Base-by-base conservation (phyloP, 163 green algal genomes). In the Coccomyxa subellipsoidea region DNA sequence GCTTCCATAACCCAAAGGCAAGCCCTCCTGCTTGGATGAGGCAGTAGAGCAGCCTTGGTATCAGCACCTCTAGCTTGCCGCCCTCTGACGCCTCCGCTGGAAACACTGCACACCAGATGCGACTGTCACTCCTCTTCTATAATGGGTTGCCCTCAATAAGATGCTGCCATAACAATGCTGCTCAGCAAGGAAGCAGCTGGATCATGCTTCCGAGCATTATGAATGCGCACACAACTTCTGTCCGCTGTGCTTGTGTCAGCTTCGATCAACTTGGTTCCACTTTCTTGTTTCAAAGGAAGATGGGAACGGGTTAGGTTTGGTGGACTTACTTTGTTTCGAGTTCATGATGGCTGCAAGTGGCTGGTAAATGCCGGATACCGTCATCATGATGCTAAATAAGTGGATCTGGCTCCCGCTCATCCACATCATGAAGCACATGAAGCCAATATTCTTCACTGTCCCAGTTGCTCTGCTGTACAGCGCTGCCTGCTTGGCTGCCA, bases 361-460 rank as follows among this genome's bases (percentile, higher is more conserved):
- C 78, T 94, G 88, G 73, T 94, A 95, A 38, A 99, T 89, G 38
- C 96, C 94, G 40, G 88, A 94, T 32, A 97, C 92, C 0, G 91
- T 96, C 88, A 97, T 98, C 86, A 98, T 95, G 84, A 99, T 98
- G 86, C 88, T 96, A 85, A 98, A 98, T 47, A 98, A 92, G 84
- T 98, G 94, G 29, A 99, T 92, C n/a, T 87, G 89, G 82, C 86
- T 95, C 69, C 91, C 91, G 25, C 82, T 90, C 91, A 95, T 95
- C 86, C 90, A 98, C 91, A 99, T 97, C 97, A 99, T 99, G 89
- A 99, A 99, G 80, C 87, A 94, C 91, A 98, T 94, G 87, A 99
- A 95, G 27, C 84, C 90, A 4, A 98, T 87, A 69, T 95, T 85
- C 88, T 96, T 95, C 32, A 94, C 81, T 8, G 90, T 88, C 9